Evolutionary conservation across 331 rosid species (phyloP).

Genomic region (Quercus tomentella): DNA sequence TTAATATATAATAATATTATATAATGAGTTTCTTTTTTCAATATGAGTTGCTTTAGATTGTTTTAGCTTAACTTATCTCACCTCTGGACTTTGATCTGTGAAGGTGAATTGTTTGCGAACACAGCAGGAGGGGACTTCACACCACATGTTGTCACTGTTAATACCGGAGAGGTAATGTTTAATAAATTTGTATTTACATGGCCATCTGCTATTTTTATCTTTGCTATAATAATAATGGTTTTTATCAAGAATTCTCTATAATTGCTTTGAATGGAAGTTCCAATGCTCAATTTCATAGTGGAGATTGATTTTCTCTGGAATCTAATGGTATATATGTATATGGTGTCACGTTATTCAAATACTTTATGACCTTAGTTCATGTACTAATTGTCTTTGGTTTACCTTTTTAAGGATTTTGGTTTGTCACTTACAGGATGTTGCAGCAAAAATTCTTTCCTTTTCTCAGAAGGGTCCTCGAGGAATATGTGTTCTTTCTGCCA

Average conservation of each 20-base stretch:
- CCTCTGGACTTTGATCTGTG: conserved; percentile 32
- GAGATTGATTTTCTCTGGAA: too few relatives aligned
- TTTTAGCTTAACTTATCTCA: conserved; percentile 2
- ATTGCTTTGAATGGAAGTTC: too few relatives aligned
- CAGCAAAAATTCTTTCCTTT: conserved; percentile 63
- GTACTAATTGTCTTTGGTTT: conserved; percentile 19
- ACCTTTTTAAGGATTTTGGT: conserved; percentile 11
- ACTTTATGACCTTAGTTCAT: conserved; percentile 1
- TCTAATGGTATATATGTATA: too few relatives aligned
- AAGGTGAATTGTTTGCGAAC: conserved; percentile 57
- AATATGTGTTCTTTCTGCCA: conserved; percentile 71
- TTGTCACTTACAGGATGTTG: conserved; percentile 61
- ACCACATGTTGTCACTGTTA: conserved; percentile 62
- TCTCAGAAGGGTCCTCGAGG: conserved; percentile 66
- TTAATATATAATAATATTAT: neutral
- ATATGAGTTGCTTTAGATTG: neutral
- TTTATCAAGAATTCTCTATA: too few relatives aligned
- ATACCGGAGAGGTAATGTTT: conserved; percentile 69
- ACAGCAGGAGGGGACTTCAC: conserved; percentile 62
- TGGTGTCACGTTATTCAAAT: neutral
- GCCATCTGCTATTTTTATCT: neutral
- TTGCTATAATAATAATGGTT: neutral
- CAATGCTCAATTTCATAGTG: too few relatives aligned
- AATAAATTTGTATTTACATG: neutral
- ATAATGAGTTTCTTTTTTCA: neutral